phyloP scores from a whole-genome alignment of 306 rosid genomes.

The Prunus fruticosa region DNA sequence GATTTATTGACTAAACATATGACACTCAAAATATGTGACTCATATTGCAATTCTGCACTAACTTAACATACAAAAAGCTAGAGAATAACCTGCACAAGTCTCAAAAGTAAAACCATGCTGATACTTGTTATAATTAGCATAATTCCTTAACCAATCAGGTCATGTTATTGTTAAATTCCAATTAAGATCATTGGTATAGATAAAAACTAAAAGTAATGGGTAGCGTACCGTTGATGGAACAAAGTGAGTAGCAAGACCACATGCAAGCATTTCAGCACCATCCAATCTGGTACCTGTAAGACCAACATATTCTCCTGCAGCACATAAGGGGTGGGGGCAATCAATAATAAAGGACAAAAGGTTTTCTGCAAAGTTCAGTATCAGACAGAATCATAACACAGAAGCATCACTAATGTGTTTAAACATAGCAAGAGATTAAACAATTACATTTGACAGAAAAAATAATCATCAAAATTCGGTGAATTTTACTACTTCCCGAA shows the following conservation, averaged over 20 bases:
- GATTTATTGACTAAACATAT: too few relatives aligned
- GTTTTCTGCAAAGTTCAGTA: neutral
- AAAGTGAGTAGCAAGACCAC: slow-evolving; percentile 97
- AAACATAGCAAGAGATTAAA: neutral
- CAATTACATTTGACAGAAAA: too few relatives aligned
- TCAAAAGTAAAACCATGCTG: neutral
- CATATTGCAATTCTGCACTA: too few relatives aligned
- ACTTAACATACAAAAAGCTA: neutral
- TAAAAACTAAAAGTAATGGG: slow-evolving; percentile 2
- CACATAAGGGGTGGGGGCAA: slow-evolving; percentile 19
- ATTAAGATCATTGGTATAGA: neutral
- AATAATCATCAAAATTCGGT: too few relatives aligned
- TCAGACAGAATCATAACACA: neutral
- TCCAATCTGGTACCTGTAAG: slow-evolving; percentile 87
- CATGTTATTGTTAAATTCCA: neutral
- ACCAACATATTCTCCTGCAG: slow-evolving; percentile 94
- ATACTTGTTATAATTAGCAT: slow-evolving; percentile 1
- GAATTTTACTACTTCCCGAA: too few relatives aligned
- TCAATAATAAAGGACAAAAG: slow-evolving; percentile 4
- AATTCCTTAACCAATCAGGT: neutral
- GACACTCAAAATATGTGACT: too few relatives aligned
- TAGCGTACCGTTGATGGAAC: slow-evolving; percentile 63
- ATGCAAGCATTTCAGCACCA: slow-evolving; percentile 95
- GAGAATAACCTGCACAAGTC: neutral
- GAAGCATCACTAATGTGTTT: neutral